phyloP scores from a whole-genome alignment of 306 rosid genomes.

The Dalbergia cultrata region DNA sequence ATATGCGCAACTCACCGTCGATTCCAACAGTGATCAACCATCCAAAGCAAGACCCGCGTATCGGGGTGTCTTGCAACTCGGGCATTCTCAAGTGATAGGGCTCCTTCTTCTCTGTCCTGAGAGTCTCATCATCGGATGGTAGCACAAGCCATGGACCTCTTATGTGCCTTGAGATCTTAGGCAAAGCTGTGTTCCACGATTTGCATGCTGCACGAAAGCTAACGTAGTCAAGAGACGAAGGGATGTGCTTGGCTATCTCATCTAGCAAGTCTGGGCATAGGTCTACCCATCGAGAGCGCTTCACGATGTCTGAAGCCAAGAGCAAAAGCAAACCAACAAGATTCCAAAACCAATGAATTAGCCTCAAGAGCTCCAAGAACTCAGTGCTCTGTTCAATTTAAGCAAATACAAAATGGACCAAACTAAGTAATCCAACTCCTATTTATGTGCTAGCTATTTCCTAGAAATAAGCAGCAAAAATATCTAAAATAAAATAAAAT shows the following conservation, averaged over 20 bases:
- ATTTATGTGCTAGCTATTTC: no score
- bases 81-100: neutral
- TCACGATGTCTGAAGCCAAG: neutral
- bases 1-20: neutral
- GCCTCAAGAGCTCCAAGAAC: no score
- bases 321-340: no score
- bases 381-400: no score
- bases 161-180: neutral
- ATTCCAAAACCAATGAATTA: no score
- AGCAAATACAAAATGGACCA: no score
- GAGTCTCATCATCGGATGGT: neutral
- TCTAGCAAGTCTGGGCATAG: neutral
- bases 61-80: neutral
- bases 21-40: neutral
- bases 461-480: no score
- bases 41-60: neutral
- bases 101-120: neutral
- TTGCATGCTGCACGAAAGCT: neutral
- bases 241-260: neutral
- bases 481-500: no score
- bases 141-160: neutral
- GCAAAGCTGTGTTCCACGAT: neutral
- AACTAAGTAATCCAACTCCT: no score
- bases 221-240: neutral
- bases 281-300: neutral